Base-by-base conservation (phyloP, 1,284 basidiomycete genomes). In the Rhodotorula sp. region DNA sequence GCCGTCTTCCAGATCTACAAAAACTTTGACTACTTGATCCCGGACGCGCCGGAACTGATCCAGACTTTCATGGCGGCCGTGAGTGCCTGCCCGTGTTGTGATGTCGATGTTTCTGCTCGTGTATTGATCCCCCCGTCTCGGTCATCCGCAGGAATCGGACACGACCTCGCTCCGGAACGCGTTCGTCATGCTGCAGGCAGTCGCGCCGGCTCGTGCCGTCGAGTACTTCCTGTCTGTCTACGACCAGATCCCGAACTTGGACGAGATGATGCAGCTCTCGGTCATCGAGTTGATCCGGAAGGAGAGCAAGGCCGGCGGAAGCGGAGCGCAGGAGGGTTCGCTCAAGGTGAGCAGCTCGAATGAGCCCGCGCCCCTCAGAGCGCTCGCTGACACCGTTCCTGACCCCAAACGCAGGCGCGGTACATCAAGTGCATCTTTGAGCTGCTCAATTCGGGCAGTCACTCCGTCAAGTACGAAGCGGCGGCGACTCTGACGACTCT, bases 391-490 rank as follows among this genome's bases (percentile, higher is more conserved):
- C 8, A 63, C 5, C 14, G 31, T 43, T 10, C 3, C 14, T 31
- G 12, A 12, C 26, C 5, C 3, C 48, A 18, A 20, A 92, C 12
- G 16, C 61, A 62, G 61, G 83, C 93, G 54, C 88, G 91, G 77
- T 98, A 96, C 85, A 97, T 99, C 80, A 89, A 93, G 58, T 88
- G 88, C 81, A 94, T 99, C 80, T 97, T 95, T 70, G 94, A 98
- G 81, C 87, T 99, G n/a, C 87, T 99, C 70, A 91, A 91, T 79
- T 90, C 91, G 14, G 85, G 91, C 1, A 96, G 92, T 21, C 92
- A 96, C 81, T 92, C 94, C 5, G 96, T 99, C 79, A 98, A 97
- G 82, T 99, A 99, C 80, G 96, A 99, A 81, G 95, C 97, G 15
- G 96, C 97, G 1, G 94, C 91, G 12, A 97, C 93, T 5, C 86